Percentiles rank a stretch among this genome's conserved stretches.
Conservation (phyloP, 305 asterid genomes). For the Withania somnifera region DNA sequence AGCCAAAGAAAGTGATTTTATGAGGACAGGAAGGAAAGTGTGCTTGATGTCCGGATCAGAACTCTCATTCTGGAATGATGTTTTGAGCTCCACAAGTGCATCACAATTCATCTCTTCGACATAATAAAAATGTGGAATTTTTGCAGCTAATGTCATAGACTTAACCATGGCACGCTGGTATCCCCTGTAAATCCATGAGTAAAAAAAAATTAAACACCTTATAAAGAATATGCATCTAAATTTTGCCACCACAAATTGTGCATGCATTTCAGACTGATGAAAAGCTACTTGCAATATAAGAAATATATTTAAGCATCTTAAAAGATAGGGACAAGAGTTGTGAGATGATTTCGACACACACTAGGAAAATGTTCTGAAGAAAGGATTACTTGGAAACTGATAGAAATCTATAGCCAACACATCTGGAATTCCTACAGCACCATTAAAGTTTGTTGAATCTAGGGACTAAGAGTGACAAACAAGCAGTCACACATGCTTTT, state of each 20-base stretch:
- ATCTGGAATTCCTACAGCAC: neutral
- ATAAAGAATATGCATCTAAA: neutral
- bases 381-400: neutral
- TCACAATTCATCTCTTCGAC: conserved; percentile 83
- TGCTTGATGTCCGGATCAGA: conserved; percentile 63
- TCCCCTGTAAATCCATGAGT: conserved; percentile 41
- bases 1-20: conserved; percentile 83
- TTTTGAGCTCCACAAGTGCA: conserved; percentile 63
- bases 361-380: neutral
- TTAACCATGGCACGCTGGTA: conserved; percentile 94
- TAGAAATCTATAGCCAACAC: neutral
- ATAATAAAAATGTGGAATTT: conserved; percentile 84
- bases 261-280: neutral
- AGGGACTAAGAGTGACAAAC: neutral
- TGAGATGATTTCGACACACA: neutral
- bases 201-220: neutral
- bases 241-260: neutral
- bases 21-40: conserved; percentile 68
- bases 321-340: neutral
- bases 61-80: conserved; percentile 58
- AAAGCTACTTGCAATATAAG: neutral
- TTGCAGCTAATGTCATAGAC: conserved; percentile 80
- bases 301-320: neutral
- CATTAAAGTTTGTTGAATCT: neutral
- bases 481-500: neutral